Evolutionary conservation across 2,329 filamentous ascomycete genomes (phyloP).

Genomic region (Venturia aucupariae): DNA sequence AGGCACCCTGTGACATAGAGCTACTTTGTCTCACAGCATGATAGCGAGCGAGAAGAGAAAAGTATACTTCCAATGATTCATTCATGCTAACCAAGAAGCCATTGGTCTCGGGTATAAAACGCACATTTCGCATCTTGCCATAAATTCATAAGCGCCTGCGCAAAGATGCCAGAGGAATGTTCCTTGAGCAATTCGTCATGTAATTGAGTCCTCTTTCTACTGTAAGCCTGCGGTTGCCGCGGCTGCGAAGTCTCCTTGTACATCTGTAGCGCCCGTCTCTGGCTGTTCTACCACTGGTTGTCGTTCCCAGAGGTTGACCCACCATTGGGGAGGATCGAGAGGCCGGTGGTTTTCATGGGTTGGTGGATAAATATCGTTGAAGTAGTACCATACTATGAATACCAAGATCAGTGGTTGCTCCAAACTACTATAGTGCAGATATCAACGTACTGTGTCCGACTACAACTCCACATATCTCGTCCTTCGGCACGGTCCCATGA

Average conservation of each 20-base stretch:
- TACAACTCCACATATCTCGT: constrained; percentile 90
- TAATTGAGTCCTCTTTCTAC: background rate
- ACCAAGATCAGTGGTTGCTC: constrained; percentile 12
- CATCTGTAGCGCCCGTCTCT: constrained; percentile 9
- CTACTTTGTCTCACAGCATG: background rate
- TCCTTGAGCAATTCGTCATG: too few species aligned
- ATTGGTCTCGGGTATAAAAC: constrained; percentile 2
- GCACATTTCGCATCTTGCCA: background rate
- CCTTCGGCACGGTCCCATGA: constrained; percentile 82
- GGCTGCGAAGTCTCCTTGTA: constrained; percentile 12
- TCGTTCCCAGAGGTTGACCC: constrained; percentile 71
- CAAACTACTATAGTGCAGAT: background rate
- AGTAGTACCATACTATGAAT: constrained; percentile 79
- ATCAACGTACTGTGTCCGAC: constrained; percentile 63
- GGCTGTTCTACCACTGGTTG: constrained; percentile 17
- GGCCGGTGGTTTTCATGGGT: constrained; percentile 77
- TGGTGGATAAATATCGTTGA: constrained; percentile 90
- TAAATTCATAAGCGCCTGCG: background rate
- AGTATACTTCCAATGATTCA: background rate
- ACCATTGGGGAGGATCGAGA: constrained; percentile 82
- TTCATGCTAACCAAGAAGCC: background rate
- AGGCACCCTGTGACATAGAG: too few species aligned
- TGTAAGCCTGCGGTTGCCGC: constrained; percentile 6
- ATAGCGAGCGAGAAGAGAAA: background rate
- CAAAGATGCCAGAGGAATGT: background rate